phyloP scores from a whole-genome alignment of 805 yeast genomes.

The Yueomyces sp. region DNA sequence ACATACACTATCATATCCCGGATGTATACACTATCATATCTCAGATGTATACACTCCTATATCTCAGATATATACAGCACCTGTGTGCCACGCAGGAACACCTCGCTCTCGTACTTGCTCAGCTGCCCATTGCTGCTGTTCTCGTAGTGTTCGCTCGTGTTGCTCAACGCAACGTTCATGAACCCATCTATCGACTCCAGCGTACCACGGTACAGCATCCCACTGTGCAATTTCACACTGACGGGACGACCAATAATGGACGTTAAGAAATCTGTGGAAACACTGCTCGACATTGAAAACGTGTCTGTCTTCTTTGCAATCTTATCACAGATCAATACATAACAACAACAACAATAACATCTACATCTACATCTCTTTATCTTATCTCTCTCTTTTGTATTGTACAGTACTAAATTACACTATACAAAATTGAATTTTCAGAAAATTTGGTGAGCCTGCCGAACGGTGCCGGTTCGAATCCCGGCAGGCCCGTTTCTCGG shows the following conservation, averaged over 20 bases:
- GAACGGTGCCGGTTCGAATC: too few relatives aligned
- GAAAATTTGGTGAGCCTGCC: too few relatives aligned
- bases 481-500: too few relatives aligned
- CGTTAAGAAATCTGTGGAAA: conserved; percentile 68
- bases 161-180: conserved; percentile 84
- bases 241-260: conserved; percentile 72
- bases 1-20: too few relatives aligned
- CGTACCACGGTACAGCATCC: conserved; percentile 66
- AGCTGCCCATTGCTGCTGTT: conserved; percentile 19
- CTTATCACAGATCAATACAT: not conserved
- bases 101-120: conserved; percentile 20
- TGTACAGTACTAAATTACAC: too few relatives aligned
- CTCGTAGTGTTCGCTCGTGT: conserved; percentile 47
- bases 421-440: too few relatives aligned
- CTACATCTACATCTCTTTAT: not conserved
- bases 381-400: not conserved
- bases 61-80: conserved; percentile 25
- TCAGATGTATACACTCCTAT: conserved; percentile 1
- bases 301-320: conserved; percentile 2
- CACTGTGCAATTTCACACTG: conserved; percentile 72
- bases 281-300: conserved; percentile 11
- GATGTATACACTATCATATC: too few relatives aligned
- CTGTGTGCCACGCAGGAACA: conserved; percentile 25
- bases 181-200: conserved; percentile 90
- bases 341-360: not conserved